These are phyloP conservation scores for Botryotinia calthae DNA, from an alignment of 2,329 filamentous ascomycete species.

Conservation along the genomic window DNA sequence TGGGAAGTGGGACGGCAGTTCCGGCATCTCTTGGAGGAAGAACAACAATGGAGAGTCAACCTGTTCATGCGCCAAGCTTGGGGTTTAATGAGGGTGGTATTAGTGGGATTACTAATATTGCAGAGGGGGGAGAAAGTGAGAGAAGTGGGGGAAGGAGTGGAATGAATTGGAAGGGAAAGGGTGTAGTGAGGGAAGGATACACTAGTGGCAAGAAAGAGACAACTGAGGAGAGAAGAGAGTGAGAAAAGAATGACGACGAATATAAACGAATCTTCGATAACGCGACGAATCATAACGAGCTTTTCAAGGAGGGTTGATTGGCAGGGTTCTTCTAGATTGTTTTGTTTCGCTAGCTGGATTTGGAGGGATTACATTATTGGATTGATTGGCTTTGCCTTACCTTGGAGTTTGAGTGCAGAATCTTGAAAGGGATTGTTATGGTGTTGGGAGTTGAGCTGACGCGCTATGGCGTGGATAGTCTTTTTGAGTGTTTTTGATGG, in stretches of 20 bases:
- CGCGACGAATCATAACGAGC: not conserved
- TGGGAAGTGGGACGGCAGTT: constrained; percentile 26
- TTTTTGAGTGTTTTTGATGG: not conserved
- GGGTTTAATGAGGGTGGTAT: constrained; percentile 34
- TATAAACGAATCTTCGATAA: not conserved
- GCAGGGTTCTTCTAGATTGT: not conserved
- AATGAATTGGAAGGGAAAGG: not conserved
- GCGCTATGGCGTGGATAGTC: not conserved
- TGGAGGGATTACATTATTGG: not conserved
- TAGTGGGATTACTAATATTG: constrained; percentile 35
- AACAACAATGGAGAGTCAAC: constrained; percentile 31
- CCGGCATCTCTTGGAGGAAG: constrained; percentile 29
- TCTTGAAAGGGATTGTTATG: not conserved
- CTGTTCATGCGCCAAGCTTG: constrained; percentile 30
- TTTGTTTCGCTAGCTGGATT: not conserved
- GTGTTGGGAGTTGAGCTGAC: not conserved
- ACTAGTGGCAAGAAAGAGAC: not conserved
- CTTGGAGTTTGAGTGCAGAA: not conserved
- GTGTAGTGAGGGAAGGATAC: not conserved
- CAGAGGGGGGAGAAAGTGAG: constrained; percentile 23
- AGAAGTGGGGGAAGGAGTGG: not conserved
- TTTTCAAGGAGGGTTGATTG: not conserved
- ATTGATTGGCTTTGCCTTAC: not conserved
- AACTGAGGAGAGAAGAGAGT: not conserved
- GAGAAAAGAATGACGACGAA: not conserved